These are phyloP conservation scores for Puccinia triticina DNA, from an alignment of 1,284 basidiomycete species.

Conservation along the genomic window DNA sequence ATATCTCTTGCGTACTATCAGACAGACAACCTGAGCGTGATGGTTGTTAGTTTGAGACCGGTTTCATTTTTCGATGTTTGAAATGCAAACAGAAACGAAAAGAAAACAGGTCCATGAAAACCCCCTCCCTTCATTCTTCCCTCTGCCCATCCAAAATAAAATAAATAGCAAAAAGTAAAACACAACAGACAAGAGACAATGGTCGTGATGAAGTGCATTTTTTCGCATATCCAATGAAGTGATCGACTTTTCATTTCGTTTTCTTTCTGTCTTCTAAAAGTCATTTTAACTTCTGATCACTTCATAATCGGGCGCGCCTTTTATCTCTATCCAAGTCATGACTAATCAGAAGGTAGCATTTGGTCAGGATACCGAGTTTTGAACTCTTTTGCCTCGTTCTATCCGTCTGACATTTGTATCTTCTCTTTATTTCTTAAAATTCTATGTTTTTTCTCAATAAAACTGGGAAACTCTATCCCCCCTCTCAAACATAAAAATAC, in stretches of 20 bases:
- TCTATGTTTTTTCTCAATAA: too few species aligned
- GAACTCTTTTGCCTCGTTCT: background rate
- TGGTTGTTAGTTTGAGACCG: conserved; percentile 46
- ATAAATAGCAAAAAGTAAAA: background rate
- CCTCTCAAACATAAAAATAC: too few species aligned
- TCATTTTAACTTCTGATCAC: background rate
- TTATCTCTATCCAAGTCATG: too few species aligned
- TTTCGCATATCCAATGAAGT: conserved; percentile 13
- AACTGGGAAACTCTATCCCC: too few species aligned
- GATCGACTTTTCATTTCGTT: background rate
- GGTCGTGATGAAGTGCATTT: background rate
- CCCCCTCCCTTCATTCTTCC: background rate
- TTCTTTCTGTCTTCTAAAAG: background rate
- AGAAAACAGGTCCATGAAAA: background rate
- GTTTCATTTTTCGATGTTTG: conserved; percentile 47
- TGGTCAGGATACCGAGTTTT: conserved; percentile 18
- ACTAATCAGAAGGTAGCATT: background rate
- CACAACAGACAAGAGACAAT: background rate
- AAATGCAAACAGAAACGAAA: background rate
- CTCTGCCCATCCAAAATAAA: background rate
- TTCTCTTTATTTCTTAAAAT: background rate
- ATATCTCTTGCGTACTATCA: conserved; percentile 1
- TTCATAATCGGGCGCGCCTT: background rate
- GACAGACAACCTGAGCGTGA: conserved; percentile 51
- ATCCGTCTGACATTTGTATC: background rate